Conservation (phyloP, 768 basidiomycete species). For the Lentinus brumalis region DNA sequence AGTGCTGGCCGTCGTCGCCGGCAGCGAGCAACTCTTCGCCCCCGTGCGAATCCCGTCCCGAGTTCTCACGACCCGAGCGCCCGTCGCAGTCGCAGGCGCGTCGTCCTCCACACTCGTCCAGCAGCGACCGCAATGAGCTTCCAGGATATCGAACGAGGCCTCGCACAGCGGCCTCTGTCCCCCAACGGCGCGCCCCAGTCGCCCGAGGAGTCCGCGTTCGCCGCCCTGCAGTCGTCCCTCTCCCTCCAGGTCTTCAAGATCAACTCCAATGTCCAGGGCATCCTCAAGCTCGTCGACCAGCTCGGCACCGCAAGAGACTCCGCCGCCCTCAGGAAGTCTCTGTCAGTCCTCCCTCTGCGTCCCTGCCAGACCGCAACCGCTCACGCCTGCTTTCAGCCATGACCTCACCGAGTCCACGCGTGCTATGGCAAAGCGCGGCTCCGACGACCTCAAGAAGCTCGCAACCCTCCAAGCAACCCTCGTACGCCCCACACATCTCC, state of each 20-base stretch:
- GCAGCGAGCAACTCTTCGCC: conserved; percentile 13
- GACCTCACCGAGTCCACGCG: conserved; percentile 94
- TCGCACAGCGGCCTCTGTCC: conserved; percentile 33
- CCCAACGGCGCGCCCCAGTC: conserved; percentile 37
- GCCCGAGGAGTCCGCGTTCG: conserved; percentile 74
- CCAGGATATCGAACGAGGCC: conserved; percentile 51
- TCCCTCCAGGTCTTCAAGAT: conserved; percentile 98
- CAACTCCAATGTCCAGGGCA: conserved; percentile 95
- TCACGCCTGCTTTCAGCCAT: conserved; percentile 52
- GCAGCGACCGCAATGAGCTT: too few species aligned
- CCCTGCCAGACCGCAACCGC: too few species aligned
- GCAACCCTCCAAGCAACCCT: conserved; percentile 63
- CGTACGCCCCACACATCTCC: conserved; percentile 40
- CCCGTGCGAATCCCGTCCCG: conserved; percentile 1
- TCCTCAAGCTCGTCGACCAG: conserved; percentile 94
- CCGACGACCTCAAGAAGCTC: conserved; percentile 90
- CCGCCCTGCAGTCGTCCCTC: conserved; percentile 73
- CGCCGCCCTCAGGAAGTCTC: conserved; percentile 71
- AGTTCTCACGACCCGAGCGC: neutral
- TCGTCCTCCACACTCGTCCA: too few species aligned
- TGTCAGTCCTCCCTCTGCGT: conserved; percentile 55
- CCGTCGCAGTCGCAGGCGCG: too few species aligned
- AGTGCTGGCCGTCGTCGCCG: conserved; percentile 15
- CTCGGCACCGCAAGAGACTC: conserved; percentile 86
- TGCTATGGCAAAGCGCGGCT: conserved; percentile 92